These are phyloP conservation scores for Sapria himalayana DNA, from an alignment of 345 rosid genomes.

Conservation along the genomic window DNA sequence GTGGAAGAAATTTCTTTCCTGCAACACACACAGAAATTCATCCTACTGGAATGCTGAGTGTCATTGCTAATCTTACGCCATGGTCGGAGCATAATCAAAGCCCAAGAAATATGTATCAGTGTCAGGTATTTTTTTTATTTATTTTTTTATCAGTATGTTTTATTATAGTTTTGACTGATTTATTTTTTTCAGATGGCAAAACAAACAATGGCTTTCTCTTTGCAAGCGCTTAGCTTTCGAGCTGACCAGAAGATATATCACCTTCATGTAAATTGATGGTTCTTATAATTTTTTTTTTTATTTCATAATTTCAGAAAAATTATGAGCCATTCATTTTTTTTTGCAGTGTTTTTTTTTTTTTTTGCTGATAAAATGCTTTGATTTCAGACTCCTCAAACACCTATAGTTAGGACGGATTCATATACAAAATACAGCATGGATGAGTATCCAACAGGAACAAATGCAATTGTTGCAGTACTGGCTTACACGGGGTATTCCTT, in stretches of 20 bases:
- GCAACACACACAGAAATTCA: constrained; percentile 94
- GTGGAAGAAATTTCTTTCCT: constrained; percentile 46
- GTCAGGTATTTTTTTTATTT: constrained; percentile 35
- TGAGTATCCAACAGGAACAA: constrained; percentile 79
- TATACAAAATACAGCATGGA: constrained; percentile 56
- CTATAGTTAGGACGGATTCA: constrained; percentile 63
- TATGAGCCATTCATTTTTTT: background rate
- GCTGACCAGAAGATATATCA: constrained; percentile 96
- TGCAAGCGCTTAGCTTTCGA: constrained; percentile 57
- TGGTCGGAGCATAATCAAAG: constrained; percentile 99
- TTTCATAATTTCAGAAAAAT: no score
- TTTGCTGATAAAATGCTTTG: constrained; percentile 10
- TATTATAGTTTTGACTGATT: background rate
- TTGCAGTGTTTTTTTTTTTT: background rate
- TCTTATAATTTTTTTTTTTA: background rate
- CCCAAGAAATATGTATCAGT: constrained; percentile 96
- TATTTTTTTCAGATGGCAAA: constrained; percentile 58
- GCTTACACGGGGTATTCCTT: constrained; percentile 74
- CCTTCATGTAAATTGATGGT: constrained; percentile 64
- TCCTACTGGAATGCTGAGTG: constrained; percentile 90
- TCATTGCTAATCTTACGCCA: constrained; percentile 95
- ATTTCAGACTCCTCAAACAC: constrained; percentile 90
- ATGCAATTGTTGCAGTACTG: constrained; percentile 94
- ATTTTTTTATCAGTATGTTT: background rate
- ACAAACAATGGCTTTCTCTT: constrained; percentile 88